Evolutionary conservation across 2,329 filamentous ascomycete genomes (phyloP).

Genomic region (Erysiphe neolycopersici): DNA sequence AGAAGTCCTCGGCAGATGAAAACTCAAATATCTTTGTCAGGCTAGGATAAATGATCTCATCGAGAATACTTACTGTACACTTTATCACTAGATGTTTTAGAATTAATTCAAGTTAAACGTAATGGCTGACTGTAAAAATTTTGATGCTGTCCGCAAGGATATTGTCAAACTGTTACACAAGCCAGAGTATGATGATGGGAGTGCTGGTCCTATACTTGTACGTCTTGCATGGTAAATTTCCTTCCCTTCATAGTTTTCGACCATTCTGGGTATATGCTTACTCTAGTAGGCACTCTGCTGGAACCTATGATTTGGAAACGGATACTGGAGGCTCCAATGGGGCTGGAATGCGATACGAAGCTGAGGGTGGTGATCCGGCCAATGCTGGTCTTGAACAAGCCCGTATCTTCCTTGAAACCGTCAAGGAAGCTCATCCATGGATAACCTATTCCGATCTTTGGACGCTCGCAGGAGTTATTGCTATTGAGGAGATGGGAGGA

Average conservation of each 20-base stretch:
- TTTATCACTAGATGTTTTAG: no score
- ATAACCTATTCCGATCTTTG: constrained; percentile 39
- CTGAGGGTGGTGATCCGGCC: constrained; percentile 34
- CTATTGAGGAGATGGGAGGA: constrained; percentile 32
- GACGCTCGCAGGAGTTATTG: constrained; percentile 32
- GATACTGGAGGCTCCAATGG: constrained; percentile 38
- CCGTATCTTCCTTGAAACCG: constrained; percentile 33
- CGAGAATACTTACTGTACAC: no score
- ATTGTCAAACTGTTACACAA: constrained; percentile 26
- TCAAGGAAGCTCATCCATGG: constrained; percentile 31
- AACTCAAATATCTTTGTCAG: no score
- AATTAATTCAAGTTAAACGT: no score
- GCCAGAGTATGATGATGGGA: constrained; percentile 37
- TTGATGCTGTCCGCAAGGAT: constrained; percentile 28
- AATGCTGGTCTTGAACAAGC: constrained; percentile 38
- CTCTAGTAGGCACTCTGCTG: constrained; percentile 27
- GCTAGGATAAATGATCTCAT: no score
- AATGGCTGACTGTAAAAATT: constrained; percentile 22
- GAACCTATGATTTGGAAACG: constrained; percentile 30
- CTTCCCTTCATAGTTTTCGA: not conserved
- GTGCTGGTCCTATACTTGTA: constrained; percentile 34
- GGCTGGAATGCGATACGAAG: constrained; percentile 37
- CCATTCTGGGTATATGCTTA: not conserved
- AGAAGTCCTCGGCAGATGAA: no score
- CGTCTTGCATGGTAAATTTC: constrained; percentile 29